A percentile compares a stretch with the other conserved stretches of the same genome.
Conservation (phyloP, 78 protist genomes). For the Emiliania huxleyi region DNA sequence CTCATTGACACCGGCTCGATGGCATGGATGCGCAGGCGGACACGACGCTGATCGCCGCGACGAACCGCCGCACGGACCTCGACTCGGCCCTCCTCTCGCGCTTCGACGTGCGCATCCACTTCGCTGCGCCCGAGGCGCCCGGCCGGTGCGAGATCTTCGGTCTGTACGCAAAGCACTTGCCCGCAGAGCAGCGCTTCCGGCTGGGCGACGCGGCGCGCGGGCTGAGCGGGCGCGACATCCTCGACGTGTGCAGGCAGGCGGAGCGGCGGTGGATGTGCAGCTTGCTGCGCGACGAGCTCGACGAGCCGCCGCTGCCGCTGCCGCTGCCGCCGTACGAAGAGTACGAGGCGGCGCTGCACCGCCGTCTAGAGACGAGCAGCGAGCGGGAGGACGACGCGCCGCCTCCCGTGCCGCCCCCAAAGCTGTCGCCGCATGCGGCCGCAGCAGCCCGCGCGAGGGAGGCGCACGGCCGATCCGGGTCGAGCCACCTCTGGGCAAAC, state of each 20-base stretch:
- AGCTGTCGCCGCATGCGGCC: no score
- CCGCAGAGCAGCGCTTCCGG: not conserved
- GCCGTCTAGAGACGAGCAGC: no score
- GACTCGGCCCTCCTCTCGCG: not conserved
- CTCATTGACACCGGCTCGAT: no score
- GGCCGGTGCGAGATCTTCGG: not conserved
- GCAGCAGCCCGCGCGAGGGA: no score
- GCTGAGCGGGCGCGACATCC: not conserved
- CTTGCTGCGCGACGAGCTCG: not conserved
- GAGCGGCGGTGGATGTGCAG: not conserved
- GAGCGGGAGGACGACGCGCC: no score
- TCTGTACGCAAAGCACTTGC: not conserved
- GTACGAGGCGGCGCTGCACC: no score
- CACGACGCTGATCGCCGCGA: not conserved
- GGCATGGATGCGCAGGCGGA: not conserved
- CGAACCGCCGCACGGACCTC: not conserved
- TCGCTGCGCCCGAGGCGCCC: not conserved
- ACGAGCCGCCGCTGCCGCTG: no score
- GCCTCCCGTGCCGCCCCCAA: no score
- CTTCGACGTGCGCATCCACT: not conserved
- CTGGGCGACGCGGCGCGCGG: not conserved
- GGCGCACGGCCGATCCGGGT: no score
- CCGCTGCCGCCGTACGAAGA: no score
- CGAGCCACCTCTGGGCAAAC: no score
- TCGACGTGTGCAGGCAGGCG: not conserved